Evolutionary conservation across 306 rosid genomes (phyloP).

Genomic region (Alnus glutinosa): DNA sequence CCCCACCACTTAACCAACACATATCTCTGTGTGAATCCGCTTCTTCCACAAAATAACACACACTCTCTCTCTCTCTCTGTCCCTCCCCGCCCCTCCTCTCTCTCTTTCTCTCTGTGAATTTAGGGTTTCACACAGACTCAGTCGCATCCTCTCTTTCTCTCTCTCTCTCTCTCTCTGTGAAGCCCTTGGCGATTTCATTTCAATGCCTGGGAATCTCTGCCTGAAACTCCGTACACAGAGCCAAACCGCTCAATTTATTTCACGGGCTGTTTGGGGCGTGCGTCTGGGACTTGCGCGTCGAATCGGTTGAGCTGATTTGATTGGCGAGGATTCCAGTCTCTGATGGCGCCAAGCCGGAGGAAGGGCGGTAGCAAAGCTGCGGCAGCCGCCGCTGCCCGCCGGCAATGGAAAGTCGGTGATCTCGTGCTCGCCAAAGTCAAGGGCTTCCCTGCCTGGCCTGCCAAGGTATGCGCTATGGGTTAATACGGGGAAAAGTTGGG

Average conservation of each 20-base stretch:
- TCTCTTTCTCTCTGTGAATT: constrained; percentile 27
- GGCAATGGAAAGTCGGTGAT: constrained; percentile 95
- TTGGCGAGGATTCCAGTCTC: constrained; percentile 31
- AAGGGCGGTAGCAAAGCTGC: constrained; percentile 79
- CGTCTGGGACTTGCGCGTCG: constrained; percentile 30
- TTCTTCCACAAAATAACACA: constrained; percentile 53
- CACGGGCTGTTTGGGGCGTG: constrained; percentile 42
- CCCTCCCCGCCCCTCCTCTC: neutral
- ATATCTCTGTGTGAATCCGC: constrained; percentile 54
- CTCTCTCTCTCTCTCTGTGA: neutral
- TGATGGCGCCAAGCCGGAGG: constrained; percentile 85
- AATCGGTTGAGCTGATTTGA: constrained; percentile 35
- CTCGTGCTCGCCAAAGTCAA: constrained; percentile 94
- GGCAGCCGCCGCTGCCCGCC: constrained; percentile 78
- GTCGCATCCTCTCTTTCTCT: neutral
- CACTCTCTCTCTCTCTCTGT: constrained; percentile 10
- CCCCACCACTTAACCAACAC: constrained; percentile 47
- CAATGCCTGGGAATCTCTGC: constrained; percentile 94
- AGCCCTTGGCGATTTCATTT: constrained; percentile 32
- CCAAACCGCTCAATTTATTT: constrained; percentile 43
- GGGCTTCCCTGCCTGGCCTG: constrained; percentile 99
- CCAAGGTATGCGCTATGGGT: constrained; percentile 51
- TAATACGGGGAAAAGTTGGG: neutral
- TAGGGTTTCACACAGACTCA: constrained; percentile 46
- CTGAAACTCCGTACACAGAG: constrained; percentile 42